Base-by-base conservation (phyloP, 768 basidiomycete genomes). In the Neoboletus magnificus region DNA sequence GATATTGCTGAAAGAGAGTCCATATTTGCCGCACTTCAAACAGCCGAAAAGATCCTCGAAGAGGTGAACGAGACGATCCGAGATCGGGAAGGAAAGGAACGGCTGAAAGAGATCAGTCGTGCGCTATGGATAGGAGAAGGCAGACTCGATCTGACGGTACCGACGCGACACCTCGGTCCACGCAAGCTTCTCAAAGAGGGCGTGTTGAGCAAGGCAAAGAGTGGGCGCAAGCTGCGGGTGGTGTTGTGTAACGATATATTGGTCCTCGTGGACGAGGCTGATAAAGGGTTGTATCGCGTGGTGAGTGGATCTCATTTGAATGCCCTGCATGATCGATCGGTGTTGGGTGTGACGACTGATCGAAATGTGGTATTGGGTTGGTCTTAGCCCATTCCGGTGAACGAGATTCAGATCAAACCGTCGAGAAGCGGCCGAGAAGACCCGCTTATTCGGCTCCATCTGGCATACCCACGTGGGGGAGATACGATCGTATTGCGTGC, bases 181-280 rank as follows among this genome's bases (percentile, higher is more conserved):
- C 79, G 96, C 18, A 80, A 77, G 62, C 77, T 99, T 11, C 56
- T 97, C 32, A 90, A 85, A 58, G 89, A 98, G 66, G 93, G 94
- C 0, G 56, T 77, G 3, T 67, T 97, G 12, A 73, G 77, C 61
- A 98, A 98, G 69, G 79, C 89, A 1, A 94, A 91, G 74, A 93
- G 92, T 56, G 86, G 91, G 4, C 77, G 89, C 48, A 90, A 83
- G 66, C 71, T 98, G 43, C 79, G 84, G 39, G 82, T 79, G 7
- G 85, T 93, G 71, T 71, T 98, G 58, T 98, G 94, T 65, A 96
- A 82, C 64, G 96, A 98, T 66, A 89, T 96, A 40, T 69, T 98
- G 45, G 84, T 98, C 4, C 76, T 98, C 54, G 87, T 92, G 20
- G 91, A 94, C 61, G 86, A 85, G 32, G 70, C 71, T 1, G 81